These are phyloP conservation scores for Albizia julibrissin DNA, from an alignment of 306 rosid species.

Conservation along the genomic window DNA sequence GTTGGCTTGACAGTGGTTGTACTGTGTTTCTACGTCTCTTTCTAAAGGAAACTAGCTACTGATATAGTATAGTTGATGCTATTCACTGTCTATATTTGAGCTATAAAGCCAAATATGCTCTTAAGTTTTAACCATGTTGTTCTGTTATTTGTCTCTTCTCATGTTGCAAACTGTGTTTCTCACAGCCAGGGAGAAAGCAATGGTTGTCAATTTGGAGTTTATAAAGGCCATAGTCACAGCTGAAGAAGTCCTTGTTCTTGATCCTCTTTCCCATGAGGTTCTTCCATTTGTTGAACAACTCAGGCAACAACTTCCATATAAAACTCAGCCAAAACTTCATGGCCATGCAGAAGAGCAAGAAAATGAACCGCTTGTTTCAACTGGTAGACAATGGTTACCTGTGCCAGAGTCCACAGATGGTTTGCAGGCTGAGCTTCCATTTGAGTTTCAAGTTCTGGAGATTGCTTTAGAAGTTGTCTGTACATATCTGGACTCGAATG, in stretches of 20 bases:
- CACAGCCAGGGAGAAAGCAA: constrained; percentile 91
- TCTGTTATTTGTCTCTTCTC: background rate
- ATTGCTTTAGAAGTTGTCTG: constrained; percentile 92
- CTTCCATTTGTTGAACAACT: constrained; percentile 95
- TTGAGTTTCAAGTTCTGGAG: constrained; percentile 97
- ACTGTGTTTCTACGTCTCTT: background rate
- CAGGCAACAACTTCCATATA: constrained; percentile 69
- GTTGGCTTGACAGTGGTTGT: background rate
- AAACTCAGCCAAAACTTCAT: constrained; percentile 47
- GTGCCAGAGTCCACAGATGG: constrained; percentile 66
- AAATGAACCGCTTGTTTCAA: constrained; percentile 49
- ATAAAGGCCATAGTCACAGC: constrained; percentile 83
- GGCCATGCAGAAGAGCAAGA: constrained; percentile 59
- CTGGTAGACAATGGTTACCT: constrained; percentile 43
- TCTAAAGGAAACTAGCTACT: background rate
- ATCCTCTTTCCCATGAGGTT: constrained; percentile 85
- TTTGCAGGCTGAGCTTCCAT: constrained; percentile 82
- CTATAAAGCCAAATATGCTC: background rate
- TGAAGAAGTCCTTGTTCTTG: constrained; percentile 85
- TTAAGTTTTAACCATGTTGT: background rate
- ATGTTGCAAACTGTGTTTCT: background rate
- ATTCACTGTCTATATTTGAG: background rate
- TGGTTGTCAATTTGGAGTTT: constrained; percentile 94
- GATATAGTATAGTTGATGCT: background rate
- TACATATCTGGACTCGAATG: constrained; percentile 71